Conservation (phyloP, 768 basidiomycete genomes). For the Boletus huronensis region DNA sequence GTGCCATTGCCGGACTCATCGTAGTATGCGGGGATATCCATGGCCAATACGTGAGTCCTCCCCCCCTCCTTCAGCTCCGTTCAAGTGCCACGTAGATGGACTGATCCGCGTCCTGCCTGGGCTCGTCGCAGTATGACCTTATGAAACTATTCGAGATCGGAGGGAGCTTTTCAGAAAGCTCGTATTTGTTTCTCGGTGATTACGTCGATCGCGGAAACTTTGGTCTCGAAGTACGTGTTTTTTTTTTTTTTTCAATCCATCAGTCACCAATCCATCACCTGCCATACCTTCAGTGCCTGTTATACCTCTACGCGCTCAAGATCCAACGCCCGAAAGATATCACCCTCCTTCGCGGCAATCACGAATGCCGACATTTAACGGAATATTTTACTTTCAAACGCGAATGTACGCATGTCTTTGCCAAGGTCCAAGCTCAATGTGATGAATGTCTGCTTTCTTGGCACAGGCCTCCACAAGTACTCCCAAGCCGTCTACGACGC, state of each 20-base stretch:
- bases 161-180: slow-evolving; percentile 76
- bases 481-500: slow-evolving; percentile 76
- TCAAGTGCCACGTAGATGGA: slow-evolving; percentile 37
- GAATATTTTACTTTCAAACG: slow-evolving; percentile 98
- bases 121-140: slow-evolving; percentile 75
- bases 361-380: slow-evolving; percentile 95
- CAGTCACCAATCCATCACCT: not conserved
- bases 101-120: not conserved
- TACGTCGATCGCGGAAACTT: slow-evolving; percentile 98
- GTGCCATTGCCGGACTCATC: slow-evolving; percentile 4
- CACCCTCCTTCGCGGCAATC: slow-evolving; percentile 87
- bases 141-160: slow-evolving; percentile 98
- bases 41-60: slow-evolving; percentile 81
- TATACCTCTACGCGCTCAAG: slow-evolving; percentile 93
- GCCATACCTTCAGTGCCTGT: slow-evolving; percentile 56
- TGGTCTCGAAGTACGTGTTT: slow-evolving; percentile 57
- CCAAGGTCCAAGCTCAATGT: slow-evolving; percentile 5
- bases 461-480: slow-evolving; percentile 27
- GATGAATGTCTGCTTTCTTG: slow-evolving; percentile 9
- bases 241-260: not conserved
- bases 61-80: slow-evolving; percentile 88
- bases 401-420: slow-evolving; percentile 64
- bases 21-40: slow-evolving; percentile 96
- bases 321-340: slow-evolving; percentile 83
- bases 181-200: slow-evolving; percentile 93